Percentiles rank a stretch among this genome's conserved stretches.
These are phyloP conservation scores for Kwoniella newhampshirensis DNA, from an alignment of 768 basidiomycete genomes.

Conservation along the genomic window DNA sequence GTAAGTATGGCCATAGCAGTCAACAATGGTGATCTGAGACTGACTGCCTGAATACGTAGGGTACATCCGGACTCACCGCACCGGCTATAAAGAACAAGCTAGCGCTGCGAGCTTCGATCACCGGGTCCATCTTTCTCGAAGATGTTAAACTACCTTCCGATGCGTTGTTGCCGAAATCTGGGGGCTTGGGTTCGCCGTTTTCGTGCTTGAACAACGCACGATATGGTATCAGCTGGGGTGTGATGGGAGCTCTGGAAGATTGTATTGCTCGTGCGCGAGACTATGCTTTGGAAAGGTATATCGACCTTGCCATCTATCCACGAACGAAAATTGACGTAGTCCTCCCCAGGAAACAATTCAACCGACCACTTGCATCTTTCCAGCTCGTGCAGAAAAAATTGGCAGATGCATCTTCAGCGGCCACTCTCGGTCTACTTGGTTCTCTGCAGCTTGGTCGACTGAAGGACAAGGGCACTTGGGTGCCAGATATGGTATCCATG, in stretches of 20 bases:
- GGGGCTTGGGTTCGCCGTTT: constrained; percentile 81
- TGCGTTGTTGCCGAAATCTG: constrained; percentile 71
- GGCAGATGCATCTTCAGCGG: constrained; percentile 86
- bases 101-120: constrained; percentile 70
- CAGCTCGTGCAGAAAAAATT: constrained; percentile 98
- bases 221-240: constrained; percentile 89
- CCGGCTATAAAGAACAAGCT: constrained; percentile 91
- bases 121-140: constrained; percentile 75
- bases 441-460: constrained; percentile 65
- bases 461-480: constrained; percentile 72
- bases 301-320: too few species aligned
- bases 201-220: constrained; percentile 89
- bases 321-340: background rate
- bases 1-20: too few species aligned
- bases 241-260: constrained; percentile 93
- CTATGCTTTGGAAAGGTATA: constrained; percentile 77
- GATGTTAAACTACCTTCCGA: constrained; percentile 73
- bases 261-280: constrained; percentile 72
- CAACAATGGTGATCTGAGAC: too few species aligned
- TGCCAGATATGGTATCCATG: constrained; percentile 92
- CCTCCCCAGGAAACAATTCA: constrained; percentile 67
- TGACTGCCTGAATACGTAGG: too few species aligned
- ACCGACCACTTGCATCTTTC: constrained; percentile 84
- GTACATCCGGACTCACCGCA: constrained; percentile 73
- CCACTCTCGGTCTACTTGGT: constrained; percentile 63